Percentiles rank a stretch among this genome's conserved stretches.
Conservation (phyloP, 2,329 filamentous ascomycete species). For the Plenodomus tracheiphilus region DNA sequence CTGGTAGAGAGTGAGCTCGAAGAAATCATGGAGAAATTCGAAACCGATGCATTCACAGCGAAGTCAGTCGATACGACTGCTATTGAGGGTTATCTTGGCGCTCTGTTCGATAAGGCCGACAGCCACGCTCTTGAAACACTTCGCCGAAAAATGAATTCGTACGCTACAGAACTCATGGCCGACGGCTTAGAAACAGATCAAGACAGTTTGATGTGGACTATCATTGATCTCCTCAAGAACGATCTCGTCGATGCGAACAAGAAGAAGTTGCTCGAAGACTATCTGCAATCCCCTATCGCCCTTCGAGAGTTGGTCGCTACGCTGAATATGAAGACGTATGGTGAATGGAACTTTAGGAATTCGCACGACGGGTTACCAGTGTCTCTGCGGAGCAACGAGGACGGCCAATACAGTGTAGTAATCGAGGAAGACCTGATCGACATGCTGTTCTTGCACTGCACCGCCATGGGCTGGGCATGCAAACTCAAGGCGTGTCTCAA, state of each 20-base stretch:
- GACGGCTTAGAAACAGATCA: conserved; percentile 44
- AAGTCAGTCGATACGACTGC: conserved; percentile 20
- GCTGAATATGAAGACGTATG: conserved; percentile 28
- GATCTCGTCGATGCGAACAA: conserved; percentile 57
- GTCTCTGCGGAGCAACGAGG: conserved; percentile 19
- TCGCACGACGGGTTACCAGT: conserved; percentile 26
- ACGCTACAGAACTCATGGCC: conserved; percentile 17
- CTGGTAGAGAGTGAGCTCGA: conserved; percentile 58
- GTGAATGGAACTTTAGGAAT: conserved; percentile 31
- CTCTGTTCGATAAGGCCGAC: conserved; percentile 13
- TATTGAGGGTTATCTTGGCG: conserved; percentile 24
- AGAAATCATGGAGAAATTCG: conserved; percentile 51
- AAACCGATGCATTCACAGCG: conserved; percentile 17
- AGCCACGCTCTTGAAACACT: conserved; percentile 9
- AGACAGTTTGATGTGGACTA: conserved; percentile 49
- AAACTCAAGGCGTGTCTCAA: conserved; percentile 21
- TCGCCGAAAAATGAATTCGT: conserved; percentile 14
- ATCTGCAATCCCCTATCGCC: conserved; percentile 26
- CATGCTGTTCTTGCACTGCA: conserved; percentile 29
- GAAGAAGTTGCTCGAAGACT: conserved; percentile 27
- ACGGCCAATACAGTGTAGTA: conserved; percentile 28
- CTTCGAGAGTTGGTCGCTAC: conserved; percentile 26
- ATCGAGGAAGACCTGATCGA: conserved; percentile 35
- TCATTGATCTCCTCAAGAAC: conserved; percentile 54
- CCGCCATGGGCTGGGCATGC: conserved; percentile 24